Percentiles rank a stretch among this genome's conserved stretches.
Evolutionary conservation across 2,329 filamentous ascomycete species (phyloP).

Genomic region (Aspergillus fumigatus): DNA sequence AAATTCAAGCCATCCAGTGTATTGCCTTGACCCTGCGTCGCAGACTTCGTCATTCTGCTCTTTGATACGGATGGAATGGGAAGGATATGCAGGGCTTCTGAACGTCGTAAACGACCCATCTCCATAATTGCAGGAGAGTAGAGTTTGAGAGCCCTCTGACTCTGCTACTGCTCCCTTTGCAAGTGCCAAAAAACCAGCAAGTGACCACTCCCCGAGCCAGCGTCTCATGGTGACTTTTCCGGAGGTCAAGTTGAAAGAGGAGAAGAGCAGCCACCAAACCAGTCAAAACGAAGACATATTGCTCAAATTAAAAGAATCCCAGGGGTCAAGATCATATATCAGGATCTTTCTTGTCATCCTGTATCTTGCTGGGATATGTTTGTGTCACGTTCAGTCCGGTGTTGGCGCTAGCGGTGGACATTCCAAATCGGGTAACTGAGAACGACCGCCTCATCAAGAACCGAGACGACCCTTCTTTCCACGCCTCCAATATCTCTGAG

Average conservation of each 20-base stretch:
- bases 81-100: conserved; percentile 10
- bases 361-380: not conserved
- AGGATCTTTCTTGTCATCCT: not conserved
- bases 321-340: not conserved
- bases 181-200: not conserved
- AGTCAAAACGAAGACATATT: not conserved
- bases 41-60: conserved; percentile 21
- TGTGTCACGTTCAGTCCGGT: not conserved
- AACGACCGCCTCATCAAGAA: not conserved
- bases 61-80: conserved; percentile 18
- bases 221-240: not conserved
- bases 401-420: not conserved
- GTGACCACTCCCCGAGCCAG: not conserved
- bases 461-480: not conserved
- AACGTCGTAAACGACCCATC: conserved; percentile 3
- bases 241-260: not conserved
- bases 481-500: not conserved
- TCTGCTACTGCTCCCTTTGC: not conserved
- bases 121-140: not conserved
- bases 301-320: not conserved
- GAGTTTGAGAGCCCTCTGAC: not conserved
- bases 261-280: not conserved
- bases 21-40: conserved; percentile 20
- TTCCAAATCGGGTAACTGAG: conserved; percentile 4
- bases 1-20: conserved; percentile 21